Evolutionary conservation across 768 basidiomycete species (phyloP).

Genomic region (Lentinula guzmanii): DNA sequence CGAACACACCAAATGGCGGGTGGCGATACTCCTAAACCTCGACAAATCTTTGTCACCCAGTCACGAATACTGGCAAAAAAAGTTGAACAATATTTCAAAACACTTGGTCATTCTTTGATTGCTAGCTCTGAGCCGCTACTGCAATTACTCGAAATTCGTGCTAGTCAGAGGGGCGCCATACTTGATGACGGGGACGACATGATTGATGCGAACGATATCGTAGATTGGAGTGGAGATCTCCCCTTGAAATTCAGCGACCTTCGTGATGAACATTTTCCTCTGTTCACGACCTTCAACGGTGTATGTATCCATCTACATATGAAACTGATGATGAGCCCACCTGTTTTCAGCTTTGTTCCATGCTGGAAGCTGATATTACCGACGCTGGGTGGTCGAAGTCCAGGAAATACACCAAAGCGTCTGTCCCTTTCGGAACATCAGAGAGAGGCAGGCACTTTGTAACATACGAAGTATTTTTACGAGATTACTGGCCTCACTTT

Average conservation of each 20-base stretch:
- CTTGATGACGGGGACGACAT: conserved; percentile 18
- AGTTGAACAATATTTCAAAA: conserved; percentile 61
- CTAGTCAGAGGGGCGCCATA: conserved; percentile 8
- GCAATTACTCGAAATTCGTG: conserved; percentile 28
- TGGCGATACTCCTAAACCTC: conserved; percentile 35
- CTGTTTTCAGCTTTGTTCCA: conserved; percentile 33
- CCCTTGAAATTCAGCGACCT: conserved; percentile 52
- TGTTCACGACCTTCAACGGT: conserved; percentile 63
- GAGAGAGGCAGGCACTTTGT: conserved; percentile 19
- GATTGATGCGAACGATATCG: conserved; percentile 37
- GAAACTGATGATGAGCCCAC: neutral
- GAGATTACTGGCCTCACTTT: conserved; percentile 56
- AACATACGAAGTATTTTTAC: conserved; percentile 41
- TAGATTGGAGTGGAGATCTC: conserved; percentile 32
- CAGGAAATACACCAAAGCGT: neutral
- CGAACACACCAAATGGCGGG: conserved; percentile 38
- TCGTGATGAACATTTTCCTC: conserved; percentile 55
- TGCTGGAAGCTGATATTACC: conserved; percentile 42
- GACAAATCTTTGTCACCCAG: conserved; percentile 71
- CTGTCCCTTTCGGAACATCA: conserved; percentile 1
- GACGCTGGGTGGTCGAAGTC: neutral
- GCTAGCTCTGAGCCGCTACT: conserved; percentile 27
- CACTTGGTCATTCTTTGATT: conserved; percentile 39
- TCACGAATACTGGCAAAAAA: conserved; percentile 61
- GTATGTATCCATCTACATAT: conserved; percentile 25